Base-by-base conservation (phyloP, 75 land plant species). In the Selaginella moellendorffii region DNA sequence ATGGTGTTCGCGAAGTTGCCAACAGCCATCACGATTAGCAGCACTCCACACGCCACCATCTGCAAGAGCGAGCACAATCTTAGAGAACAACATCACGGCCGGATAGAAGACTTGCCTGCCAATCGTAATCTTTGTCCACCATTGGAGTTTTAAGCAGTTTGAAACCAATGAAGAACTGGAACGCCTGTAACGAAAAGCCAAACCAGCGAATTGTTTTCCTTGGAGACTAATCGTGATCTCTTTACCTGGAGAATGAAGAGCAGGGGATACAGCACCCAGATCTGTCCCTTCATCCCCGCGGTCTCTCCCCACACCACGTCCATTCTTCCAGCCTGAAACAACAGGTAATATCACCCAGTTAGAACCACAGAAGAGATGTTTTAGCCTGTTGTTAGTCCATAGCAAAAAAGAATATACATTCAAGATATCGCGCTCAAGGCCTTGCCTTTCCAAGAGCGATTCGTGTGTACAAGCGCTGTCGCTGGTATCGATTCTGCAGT, bases 261-360 rank as follows among this genome's bases (percentile, higher is more conserved):
- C 30, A 93, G 64, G 12, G 96, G 98, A 46, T 76, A 93, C 54
- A 93, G 72, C 25, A 86, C 52, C 87, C 79, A 86, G 5, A 93
- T 54, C 66, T 93, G 96, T 23, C 98, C 98, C 61, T 80, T 80
- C 26, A 89, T 88, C 63, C 83, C 90, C 63, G 91, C 81, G 52
- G 98, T 82, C 78, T 93, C 98, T 77, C 96, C 98, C 96, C 98
- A 86, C 18, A 89, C 96, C 63, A 93, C 87, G 77, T 93, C 96
- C 96, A 89, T 93, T 79, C 96, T 78, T 52, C 80, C 83, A 26
- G 96, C 96, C 98, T 93, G 79, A 1, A 65, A 62, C 60, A 2
- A 30, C 14, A 19, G 12, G 21, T 17, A n/a, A n/a, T n/a, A n/a
- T n/a, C n/a, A n/a, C n/a, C n/a, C n/a, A n/a, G n/a, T n/a, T n/a